Evolutionary conservation across 257 asterid species (phyloP).

Genomic region (Eustoma russellianum): DNA sequence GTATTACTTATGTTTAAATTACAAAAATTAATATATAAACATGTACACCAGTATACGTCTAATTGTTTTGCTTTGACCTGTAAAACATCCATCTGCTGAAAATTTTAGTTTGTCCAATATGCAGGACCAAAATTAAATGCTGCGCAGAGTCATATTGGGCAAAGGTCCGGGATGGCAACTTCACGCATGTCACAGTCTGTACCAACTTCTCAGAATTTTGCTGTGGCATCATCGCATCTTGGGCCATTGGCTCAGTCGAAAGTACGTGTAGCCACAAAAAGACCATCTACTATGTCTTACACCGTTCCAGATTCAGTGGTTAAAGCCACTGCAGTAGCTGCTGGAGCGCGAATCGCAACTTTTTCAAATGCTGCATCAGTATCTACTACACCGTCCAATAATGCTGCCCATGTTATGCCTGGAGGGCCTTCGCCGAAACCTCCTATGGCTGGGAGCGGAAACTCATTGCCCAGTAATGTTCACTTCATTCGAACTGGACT

Average conservation of each 20-base stretch:
- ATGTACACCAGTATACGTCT: too few species aligned
- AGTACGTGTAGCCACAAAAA: constrained; percentile 20
- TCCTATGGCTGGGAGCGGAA: constrained; percentile 28
- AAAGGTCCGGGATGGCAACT: constrained; percentile 20
- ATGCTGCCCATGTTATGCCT: constrained; percentile 51
- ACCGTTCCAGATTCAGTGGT: constrained; percentile 29
- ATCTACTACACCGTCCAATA: constrained; percentile 54
- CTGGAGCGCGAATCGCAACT: constrained; percentile 72
- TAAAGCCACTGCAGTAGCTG: constrained; percentile 82
- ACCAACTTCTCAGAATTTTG: constrained; percentile 21
- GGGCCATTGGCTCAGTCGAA: constrained; percentile 21
- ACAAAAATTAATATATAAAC: too few species aligned
- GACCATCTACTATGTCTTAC: constrained; percentile 26
- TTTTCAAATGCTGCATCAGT: constrained; percentile 55
- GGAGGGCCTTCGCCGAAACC: constrained; percentile 46
- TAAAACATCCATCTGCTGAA: too few species aligned
- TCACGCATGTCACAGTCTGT: constrained; percentile 14
- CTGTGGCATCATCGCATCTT: constrained; percentile 9
- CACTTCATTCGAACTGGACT: constrained; percentile 61
- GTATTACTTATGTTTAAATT: too few species aligned
- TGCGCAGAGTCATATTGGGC: constrained; percentile 15
- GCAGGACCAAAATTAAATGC: constrained; percentile 19
- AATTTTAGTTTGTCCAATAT: neutral
- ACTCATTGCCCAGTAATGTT: constrained; percentile 71
- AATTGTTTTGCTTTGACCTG: too few species aligned